Percentiles rank a stretch among this genome's conserved stretches.
Evolutionary conservation across 1,139 yeast genomes (phyloP).

Genomic region (Cylindricascospora bacillispora): DNA sequence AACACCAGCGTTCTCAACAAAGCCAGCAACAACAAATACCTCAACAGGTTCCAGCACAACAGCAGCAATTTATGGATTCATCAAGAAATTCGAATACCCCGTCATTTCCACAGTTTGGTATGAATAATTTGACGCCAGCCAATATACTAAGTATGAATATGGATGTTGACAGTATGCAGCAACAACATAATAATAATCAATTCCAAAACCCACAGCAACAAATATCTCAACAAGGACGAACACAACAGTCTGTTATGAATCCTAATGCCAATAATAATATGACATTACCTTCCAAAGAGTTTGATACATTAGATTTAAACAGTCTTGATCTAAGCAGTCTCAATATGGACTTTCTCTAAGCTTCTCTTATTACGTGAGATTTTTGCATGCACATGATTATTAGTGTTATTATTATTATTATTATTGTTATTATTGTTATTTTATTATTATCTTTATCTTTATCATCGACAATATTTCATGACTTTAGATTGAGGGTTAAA

Average conservation of each 20-base stretch:
- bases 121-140: conserved; percentile 22
- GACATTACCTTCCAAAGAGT: conserved; percentile 11
- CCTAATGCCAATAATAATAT: not conserved
- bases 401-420: no score
- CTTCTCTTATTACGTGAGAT: no score
- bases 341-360: conserved; percentile 22
- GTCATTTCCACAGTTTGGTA: conserved; percentile 8
- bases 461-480: no score
- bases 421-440: no score
- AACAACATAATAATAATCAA: conserved; percentile 3
- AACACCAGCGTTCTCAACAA: not conserved
- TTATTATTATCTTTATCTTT: no score
- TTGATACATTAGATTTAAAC: conserved; percentile 20
- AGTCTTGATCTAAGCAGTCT: conserved; percentile 19
- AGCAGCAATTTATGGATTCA: conserved; percentile 1
- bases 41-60: conserved; percentile 2
- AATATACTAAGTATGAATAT: conserved; percentile 22
- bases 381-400: no score
- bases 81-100: conserved; percentile 3
- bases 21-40: not conserved
- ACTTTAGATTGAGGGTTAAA: no score
- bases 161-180: conserved; percentile 8
- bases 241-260: conserved; percentile 10
- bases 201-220: not conserved
- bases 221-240: conserved; percentile 1